Base-by-base conservation (phyloP, 2,329 filamentous ascomycete species). In the Escovopsis sp. region DNA sequence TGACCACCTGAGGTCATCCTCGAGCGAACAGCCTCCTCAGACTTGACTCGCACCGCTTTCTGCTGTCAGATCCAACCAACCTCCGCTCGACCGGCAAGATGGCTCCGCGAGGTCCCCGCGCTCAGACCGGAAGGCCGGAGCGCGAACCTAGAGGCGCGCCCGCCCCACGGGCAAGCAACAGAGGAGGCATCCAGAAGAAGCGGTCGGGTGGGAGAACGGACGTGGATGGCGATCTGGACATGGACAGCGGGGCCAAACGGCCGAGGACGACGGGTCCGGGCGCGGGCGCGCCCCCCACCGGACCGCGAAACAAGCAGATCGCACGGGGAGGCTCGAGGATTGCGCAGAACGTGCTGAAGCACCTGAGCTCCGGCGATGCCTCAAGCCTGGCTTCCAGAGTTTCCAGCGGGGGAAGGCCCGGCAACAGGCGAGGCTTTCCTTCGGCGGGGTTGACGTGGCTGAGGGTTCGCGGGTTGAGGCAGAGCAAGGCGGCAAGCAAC, bases 401-500 rank as follows among this genome's bases (percentile, higher is more conserved):
- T 48, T 62, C 52, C 41, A 60, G 43, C 43, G 48, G 48, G 30
- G 52, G 52, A n/a, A 54, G 48, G 42, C 42, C 45, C 11, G 49
- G 40, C 20, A 57, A 48, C 38, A 47, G 47, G 29, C 50, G 53
- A 35, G 48, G 46, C 11, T 47, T 47, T 24, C 50, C 49, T 32
- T 45, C 45, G 33, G 39, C 51, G 27, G 50, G 49, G 24, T 41
- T 64, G 32, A 50, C 49, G 5, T 60, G 56, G 44, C 50, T 77
- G 33, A 66, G 64, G 44, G 64, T 88, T 16, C 64, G 66, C 47
- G 82, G 82, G 24, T 68, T 84, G 53, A 76, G 72, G 53, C 61
- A 73, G 36, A 86, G 81, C 64, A 85, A 80, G 15, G 81, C 79
- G 7, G 68, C 73, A 10, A 67, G 57, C 25, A 83, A 85, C 48